Evolutionary conservation across 306 rosid genomes (phyloP), one percentile per base, ranked within the genome.

Genomic region (Oxytropis ochrocephala): DNA sequence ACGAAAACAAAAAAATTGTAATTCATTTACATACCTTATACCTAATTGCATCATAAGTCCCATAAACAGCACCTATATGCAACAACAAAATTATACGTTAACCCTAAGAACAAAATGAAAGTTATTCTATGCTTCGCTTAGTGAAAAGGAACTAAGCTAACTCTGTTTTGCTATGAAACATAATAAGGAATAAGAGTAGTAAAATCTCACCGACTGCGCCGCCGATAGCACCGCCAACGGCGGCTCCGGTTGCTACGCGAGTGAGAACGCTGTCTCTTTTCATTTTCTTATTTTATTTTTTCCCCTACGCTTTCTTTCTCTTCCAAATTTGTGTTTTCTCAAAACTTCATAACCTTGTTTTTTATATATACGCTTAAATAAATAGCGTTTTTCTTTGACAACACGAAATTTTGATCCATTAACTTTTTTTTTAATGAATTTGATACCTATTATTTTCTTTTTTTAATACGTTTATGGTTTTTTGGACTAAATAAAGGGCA

Each of bases 181-280:
- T 50, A 65, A 58, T 6, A 13, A 65, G 3, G 38, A 49, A 16
- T 8, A 39, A 39, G 38, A 14, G 7, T 5, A n/a, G 3, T 6
- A 11, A 67, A 64, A 50, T 18, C 80, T 82, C 27, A 82, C 86
- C 86, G 32, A 82, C 86, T 8, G 86, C 86, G 18, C 86, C 86
- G 42, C 86, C 86, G n/a, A 82, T 78, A 17, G 86, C 86, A 3
- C 86, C 86, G 55, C 86, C 86, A 11, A 82, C 78, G 64, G 81
- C 86, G 55, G 86, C 86, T 74, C 86, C 86, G 49, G 86, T 49
- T 8, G 80, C 74, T 52, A 82, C 86, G 14, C 86, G 86, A 58
- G 80, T 6, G 54, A 82, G 78, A 61, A 68, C 60, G 59, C 73
- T 74, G 68, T 82, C 86, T 74, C 80, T 78, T 2, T 79, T 74